These are phyloP conservation scores for Nakaseomyces nivariensis DNA, from an alignment of 1,139 yeast genomes.

Conservation along the genomic window DNA sequence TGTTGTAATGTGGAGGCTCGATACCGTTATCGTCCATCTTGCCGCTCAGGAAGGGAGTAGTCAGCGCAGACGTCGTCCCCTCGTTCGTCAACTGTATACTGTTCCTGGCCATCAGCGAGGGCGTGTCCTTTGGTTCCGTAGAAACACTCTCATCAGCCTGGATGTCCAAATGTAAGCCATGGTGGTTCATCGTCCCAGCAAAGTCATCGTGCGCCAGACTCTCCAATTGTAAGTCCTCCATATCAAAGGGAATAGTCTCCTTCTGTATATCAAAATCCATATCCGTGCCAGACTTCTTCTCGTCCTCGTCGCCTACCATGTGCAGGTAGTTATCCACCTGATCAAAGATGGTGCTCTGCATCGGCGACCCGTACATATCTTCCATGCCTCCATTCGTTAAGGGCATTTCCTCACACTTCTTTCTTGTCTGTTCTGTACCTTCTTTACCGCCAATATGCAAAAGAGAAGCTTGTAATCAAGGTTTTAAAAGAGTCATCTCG, in stretches of 20 bases:
- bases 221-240: neutral
- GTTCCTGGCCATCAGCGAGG: neutral
- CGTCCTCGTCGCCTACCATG: slow-evolving; percentile 1
- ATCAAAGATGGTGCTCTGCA: slow-evolving; percentile 1
- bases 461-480: no score
- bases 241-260: neutral
- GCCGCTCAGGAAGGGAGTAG: slow-evolving; percentile 1
- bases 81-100: neutral
- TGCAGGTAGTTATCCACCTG: slow-evolving; percentile 2
- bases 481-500: no score
- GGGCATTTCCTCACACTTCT: neutral
- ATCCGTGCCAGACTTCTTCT: neutral
- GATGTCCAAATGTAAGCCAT: neutral
- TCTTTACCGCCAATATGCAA: no score
- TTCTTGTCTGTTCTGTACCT: neutral
- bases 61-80: neutral
- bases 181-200: neutral
- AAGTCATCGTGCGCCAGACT: neutral
- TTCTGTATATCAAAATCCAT: neutral
- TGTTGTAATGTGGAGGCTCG: neutral
- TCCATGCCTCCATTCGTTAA: slow-evolving; percentile 1
- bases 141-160: neutral
- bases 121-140: neutral
- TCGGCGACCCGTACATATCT: slow-evolving; percentile 2
- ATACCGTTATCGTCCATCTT: neutral